Conservation (phyloP, 805 yeast genomes). For the Myxozyma mucilagina region DNA sequence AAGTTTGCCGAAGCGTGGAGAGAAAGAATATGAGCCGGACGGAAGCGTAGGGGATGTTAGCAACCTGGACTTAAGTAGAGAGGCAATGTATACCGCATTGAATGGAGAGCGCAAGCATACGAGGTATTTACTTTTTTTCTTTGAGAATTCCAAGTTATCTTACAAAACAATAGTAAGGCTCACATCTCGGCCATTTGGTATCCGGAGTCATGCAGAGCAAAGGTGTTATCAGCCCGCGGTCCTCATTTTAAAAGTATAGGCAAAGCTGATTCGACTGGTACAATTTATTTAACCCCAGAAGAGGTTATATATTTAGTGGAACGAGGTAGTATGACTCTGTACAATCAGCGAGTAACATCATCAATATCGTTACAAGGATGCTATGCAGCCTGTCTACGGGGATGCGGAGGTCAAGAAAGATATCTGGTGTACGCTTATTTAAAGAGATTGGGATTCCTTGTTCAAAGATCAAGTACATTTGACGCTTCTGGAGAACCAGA, state of each 20-base stretch:
- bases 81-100: slow-evolving; percentile 73
- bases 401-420: slow-evolving; percentile 49
- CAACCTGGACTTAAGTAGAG: slow-evolving; percentile 54
- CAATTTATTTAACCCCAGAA: slow-evolving; percentile 57
- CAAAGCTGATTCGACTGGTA: slow-evolving; percentile 49
- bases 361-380: slow-evolving; percentile 64
- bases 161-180: slow-evolving; percentile 44
- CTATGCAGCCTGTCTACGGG: slow-evolving; percentile 53
- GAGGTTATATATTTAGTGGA: slow-evolving; percentile 79
- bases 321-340: slow-evolving; percentile 65
- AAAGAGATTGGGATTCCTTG: slow-evolving; percentile 76
- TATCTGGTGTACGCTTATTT: slow-evolving; percentile 71
- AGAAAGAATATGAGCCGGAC: slow-evolving; percentile 83
- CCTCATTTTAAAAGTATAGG: slow-evolving; percentile 76
- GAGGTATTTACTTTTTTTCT: slow-evolving; percentile 16
- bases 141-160: neutral
- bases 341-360: slow-evolving; percentile 37
- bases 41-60: slow-evolving; percentile 57
- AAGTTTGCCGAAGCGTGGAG: slow-evolving; percentile 68
- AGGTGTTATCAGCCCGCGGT: slow-evolving; percentile 61
- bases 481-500: slow-evolving; percentile 3
- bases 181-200: slow-evolving; percentile 54
- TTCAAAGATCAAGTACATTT: slow-evolving; percentile 41
- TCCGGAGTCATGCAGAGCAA: slow-evolving; percentile 40
- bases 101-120: slow-evolving; percentile 40